Conservation (phyloP, 257 asterid species). For the Datura wrightii region DNA sequence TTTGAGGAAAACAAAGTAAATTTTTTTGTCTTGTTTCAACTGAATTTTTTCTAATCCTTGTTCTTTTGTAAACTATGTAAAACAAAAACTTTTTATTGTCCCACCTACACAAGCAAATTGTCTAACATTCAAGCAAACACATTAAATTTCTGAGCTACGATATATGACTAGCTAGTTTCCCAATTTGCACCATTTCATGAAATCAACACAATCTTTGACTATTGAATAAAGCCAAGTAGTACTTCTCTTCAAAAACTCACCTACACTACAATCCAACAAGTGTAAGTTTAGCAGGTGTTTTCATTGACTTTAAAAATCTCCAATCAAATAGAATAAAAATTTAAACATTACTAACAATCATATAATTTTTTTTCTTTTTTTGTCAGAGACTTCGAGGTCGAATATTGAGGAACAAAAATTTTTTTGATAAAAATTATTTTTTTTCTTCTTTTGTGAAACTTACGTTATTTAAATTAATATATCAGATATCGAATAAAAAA, state of each 20-base stretch:
- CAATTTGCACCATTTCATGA: background rate
- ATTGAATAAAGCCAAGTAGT: background rate
- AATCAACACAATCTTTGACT: slow-evolving; percentile 2
- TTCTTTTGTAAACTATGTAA: too few species aligned
- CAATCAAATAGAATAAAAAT: background rate
- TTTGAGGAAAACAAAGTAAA: too few species aligned
- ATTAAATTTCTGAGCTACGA: slow-evolving; percentile 20
- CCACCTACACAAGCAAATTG: slow-evolving; percentile 12
- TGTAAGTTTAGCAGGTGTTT: background rate
- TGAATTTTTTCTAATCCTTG: too few species aligned
- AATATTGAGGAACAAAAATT: too few species aligned
- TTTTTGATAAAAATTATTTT: too few species aligned
- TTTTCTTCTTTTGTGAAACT: background rate
- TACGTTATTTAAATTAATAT: background rate
- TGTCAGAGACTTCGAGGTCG: too few species aligned
- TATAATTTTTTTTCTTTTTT: too few species aligned
- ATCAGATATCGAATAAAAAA: background rate
- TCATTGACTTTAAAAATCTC: background rate
- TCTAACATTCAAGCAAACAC: slow-evolving; percentile 7
- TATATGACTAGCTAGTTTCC: background rate
- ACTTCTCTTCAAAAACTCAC: background rate
- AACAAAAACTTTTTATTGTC: background rate
- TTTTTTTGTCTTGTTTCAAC: too few species aligned
- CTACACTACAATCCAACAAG: background rate
- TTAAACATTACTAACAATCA: too few species aligned